These are phyloP conservation scores for Boletellus ananiceps DNA, from an alignment of 768 basidiomycete genomes.

Conservation along the genomic window DNA sequence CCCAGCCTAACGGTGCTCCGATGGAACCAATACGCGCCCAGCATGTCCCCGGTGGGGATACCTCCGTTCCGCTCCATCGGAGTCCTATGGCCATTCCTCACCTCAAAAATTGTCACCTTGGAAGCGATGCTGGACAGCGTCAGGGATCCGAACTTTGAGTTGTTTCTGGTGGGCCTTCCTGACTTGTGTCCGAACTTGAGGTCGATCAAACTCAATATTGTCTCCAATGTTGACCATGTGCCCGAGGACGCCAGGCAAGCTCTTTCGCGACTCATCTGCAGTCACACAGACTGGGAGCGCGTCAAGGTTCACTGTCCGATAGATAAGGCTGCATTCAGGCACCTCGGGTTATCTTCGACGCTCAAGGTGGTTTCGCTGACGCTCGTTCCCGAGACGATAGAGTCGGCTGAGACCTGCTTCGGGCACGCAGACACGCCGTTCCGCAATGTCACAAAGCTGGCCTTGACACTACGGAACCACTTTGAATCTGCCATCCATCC, in stretches of 20 bases:
- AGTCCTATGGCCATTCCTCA: background rate
- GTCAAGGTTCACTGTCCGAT: background rate
- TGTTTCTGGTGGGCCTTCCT: background rate
- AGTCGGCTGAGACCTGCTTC: background rate
- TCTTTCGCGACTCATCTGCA: slow-evolving; percentile 1
- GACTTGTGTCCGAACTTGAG: background rate
- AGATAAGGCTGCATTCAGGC: background rate
- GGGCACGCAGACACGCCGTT: slow-evolving; percentile 1
- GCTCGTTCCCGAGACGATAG: background rate
- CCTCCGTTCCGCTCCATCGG: background rate
- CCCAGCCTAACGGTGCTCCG: background rate
- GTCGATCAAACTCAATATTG: background rate
- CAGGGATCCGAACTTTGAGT: background rate
- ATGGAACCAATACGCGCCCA: background rate
- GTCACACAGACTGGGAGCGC: background rate
- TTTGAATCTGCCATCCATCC: background rate
- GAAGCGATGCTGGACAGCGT: background rate
- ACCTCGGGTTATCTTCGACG: background rate
- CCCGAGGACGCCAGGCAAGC: background rate
- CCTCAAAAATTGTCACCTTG: background rate
- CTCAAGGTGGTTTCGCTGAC: slow-evolving; percentile 2
- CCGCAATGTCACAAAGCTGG: background rate
- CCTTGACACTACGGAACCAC: background rate
- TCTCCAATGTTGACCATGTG: background rate
- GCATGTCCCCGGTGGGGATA: too few relatives aligned